These are phyloP conservation scores for Umbilicus rupestris DNA, from an alignment of 164 flowering plant genomes.

Conservation along the genomic window DNA sequence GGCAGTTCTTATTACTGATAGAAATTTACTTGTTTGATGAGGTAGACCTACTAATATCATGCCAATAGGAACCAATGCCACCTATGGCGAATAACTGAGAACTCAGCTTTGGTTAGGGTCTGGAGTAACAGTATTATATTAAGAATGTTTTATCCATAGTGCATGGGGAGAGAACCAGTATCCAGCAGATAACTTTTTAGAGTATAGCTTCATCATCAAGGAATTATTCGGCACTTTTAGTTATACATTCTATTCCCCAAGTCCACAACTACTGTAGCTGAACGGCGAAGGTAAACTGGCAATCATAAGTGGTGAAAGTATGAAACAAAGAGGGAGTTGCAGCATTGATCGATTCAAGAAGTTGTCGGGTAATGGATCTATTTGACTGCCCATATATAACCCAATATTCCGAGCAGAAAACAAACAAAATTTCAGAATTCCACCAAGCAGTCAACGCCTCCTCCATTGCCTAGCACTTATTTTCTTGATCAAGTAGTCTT, in stretches of 20 bases:
- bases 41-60: too few species aligned
- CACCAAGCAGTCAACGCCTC: conserved; percentile 13
- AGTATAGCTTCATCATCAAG: not conserved
- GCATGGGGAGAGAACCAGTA: too few species aligned
- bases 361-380: not conserved
- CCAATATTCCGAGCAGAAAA: not conserved
- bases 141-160: too few species aligned
- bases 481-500: conserved; percentile 40
- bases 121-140: too few species aligned
- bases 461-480: conserved; percentile 20
- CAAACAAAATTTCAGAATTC: not conserved
- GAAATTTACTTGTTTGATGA: too few species aligned
- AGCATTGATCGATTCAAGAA: not conserved
- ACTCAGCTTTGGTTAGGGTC: too few species aligned
- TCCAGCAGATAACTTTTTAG: not conserved
- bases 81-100: too few species aligned
- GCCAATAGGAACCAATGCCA: too few species aligned
- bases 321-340: not conserved
- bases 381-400: not conserved
- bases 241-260: not conserved
- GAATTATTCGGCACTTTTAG: not conserved
- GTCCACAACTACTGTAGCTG: not conserved
- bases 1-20: too few species aligned
- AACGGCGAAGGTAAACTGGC: not conserved
- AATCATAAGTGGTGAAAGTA: too few species aligned